These are phyloP conservation scores for Sporothrix brunneoviolacea DNA, from an alignment of 2,329 filamentous ascomycete species.

Conservation along the genomic window DNA sequence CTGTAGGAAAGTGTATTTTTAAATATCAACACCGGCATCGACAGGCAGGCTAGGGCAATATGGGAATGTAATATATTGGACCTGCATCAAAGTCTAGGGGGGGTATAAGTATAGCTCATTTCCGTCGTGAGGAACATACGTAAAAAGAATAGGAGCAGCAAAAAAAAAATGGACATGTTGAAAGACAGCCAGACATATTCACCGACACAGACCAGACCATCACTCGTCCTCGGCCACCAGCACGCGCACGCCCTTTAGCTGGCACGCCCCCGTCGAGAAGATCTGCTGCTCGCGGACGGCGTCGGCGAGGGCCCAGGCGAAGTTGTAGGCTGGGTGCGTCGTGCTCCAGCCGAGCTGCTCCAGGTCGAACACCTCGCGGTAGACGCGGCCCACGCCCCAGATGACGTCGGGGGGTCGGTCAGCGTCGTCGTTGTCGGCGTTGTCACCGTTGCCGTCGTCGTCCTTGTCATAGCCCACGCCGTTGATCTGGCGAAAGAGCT, in stretches of 20 bases:
- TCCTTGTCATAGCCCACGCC: too few relatives aligned
- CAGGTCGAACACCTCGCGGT: constrained; percentile 28
- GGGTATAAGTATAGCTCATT: too few relatives aligned
- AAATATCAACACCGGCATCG: too few relatives aligned
- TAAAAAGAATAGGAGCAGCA: not conserved
- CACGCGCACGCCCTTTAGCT: constrained; percentile 9
- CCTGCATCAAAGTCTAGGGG: too few relatives aligned
- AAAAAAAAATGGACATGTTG: too few relatives aligned
- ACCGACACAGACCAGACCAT: not conserved
- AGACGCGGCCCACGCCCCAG: constrained; percentile 24
- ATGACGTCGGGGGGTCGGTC: constrained; percentile 24
- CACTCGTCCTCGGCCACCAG: constrained; percentile 4
- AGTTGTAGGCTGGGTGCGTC: constrained; percentile 25
- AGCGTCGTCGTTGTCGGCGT: too few relatives aligned
- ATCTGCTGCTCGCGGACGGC: constrained; percentile 27
- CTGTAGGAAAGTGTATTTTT: too few relatives aligned
- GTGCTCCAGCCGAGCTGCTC: constrained; percentile 26
- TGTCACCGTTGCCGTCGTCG: too few relatives aligned
- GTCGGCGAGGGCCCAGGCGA: constrained; percentile 25
- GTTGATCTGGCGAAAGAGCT: constrained; percentile 17
- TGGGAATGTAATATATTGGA: too few relatives aligned
- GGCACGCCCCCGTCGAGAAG: not conserved
- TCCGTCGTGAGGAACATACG: too few relatives aligned
- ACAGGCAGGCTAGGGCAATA: too few relatives aligned
- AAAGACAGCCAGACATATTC: too few relatives aligned